Conservation (phyloP, 2,329 filamentous ascomycete genomes). For the Trichoderma pleuroti region DNA sequence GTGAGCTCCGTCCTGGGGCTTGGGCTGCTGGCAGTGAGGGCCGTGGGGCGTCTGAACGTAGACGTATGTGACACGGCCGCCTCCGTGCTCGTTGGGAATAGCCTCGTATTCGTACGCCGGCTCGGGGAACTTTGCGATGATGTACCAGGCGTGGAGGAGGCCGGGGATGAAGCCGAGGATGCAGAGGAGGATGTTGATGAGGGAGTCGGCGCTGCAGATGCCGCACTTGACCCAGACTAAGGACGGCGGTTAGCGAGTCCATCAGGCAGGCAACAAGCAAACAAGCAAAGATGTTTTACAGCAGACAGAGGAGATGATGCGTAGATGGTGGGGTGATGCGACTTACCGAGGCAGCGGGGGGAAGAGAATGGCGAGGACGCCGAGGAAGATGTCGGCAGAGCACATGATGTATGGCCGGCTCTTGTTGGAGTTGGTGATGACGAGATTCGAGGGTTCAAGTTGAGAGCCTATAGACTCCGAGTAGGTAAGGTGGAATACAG, state of each 20-base stretch:
- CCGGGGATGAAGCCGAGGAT: constrained; percentile 76
- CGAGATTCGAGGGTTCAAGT: background rate
- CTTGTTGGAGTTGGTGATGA: background rate
- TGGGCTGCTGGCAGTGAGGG: constrained; percentile 35
- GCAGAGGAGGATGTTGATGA: constrained; percentile 94
- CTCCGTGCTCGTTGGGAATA: constrained; percentile 45
- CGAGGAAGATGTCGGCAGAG: constrained; percentile 59
- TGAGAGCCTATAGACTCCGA: background rate
- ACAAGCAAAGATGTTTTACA: background rate
- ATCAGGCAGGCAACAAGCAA: background rate
- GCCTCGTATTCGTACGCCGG: constrained; percentile 65
- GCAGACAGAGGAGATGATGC: background rate
- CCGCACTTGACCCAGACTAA: constrained; percentile 95
- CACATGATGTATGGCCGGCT: constrained; percentile 47
- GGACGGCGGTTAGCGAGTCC: constrained; percentile 4
- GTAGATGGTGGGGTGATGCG: background rate
- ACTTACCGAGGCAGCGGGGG: constrained; percentile 50
- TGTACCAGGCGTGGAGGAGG: constrained; percentile 95
- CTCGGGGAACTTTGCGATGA: constrained; percentile 88
- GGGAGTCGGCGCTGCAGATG: constrained; percentile 83
- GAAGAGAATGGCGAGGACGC: constrained; percentile 28
- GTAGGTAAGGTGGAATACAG: background rate
- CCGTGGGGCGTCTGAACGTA: constrained; percentile 57
- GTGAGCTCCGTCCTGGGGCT: too few relatives aligned
- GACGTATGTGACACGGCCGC: constrained; percentile 69